Base-by-base conservation (phyloP, 2,329 filamentous ascomycete species). In the Microcera coccophila region DNA sequence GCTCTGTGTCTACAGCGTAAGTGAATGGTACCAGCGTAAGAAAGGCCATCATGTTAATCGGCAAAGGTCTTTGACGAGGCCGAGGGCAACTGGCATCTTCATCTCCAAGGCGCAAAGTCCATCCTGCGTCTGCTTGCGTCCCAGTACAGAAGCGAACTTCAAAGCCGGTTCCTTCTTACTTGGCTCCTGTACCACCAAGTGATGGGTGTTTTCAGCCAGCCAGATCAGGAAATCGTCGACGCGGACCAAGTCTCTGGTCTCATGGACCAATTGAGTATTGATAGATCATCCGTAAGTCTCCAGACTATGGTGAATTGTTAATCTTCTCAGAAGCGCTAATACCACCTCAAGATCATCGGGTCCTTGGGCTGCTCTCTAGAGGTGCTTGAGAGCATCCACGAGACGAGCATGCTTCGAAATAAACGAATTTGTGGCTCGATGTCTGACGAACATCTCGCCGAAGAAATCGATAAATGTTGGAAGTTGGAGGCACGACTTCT, bases 151-250 rank as follows among this genome's bases (percentile, higher is more conserved):
- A 44, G 44, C 33, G 3, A 44, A 62, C n/a, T n/a, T n/a, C 48
- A 55, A 34, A 62, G 63, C 19, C 54, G 57, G 14, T 75, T 74
- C 47, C 49, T 73, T 14, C 62, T 65, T 28, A 69, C 68, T 1
- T 75, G 71, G 72, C 70, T 73, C 32, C 57, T 71, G 5, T 74
- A 75, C 42, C 71, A 74, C 40, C 66, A 73, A 39, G 65, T 72
- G 12, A 59, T 74, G 4, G 69, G 69, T 19, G 63, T 62, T 9
- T 74, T 73, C 42, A 72, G 65, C 15, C 62, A 68, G 31, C 66
- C 66, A 2, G 40, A 36, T 17, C 14, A 19, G 1, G 5, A 22
- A 16, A 22, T n/a, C 20, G 19, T 31, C 32, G 7, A 33, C 17
- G n/a, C n/a, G n/a, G n/a, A n/a, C n/a, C n/a, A n/a, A n/a, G n/a